A percentile compares a stretch with the other conserved stretches of the same genome.
Conservation (phyloP, 2,329 filamentous ascomycete species). For the Thielaviopsis punctulata region DNA sequence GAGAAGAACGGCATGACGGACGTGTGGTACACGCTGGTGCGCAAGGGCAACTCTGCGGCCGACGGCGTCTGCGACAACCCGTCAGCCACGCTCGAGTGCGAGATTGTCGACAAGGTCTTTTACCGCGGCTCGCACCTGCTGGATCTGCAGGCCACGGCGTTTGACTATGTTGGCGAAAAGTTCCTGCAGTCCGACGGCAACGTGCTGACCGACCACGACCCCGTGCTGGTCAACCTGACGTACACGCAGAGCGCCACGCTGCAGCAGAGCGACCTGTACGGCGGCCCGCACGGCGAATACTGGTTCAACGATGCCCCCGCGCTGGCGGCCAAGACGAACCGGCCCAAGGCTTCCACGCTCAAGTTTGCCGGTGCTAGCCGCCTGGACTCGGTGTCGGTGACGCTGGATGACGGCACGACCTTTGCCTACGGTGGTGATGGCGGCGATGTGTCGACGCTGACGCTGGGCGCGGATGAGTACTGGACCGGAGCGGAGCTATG, state of each 20-base stretch:
- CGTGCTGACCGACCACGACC: conserved; percentile 48
- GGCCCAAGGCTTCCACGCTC: conserved; percentile 22
- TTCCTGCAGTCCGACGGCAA: conserved; percentile 41
- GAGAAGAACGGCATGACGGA: conserved; percentile 36
- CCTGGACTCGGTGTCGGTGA: conserved; percentile 32
- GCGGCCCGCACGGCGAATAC: conserved; percentile 27
- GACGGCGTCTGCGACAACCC: conserved; percentile 41
- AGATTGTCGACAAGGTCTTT: conserved; percentile 51
- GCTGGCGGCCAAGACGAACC: conserved; percentile 18
- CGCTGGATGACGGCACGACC: conserved; percentile 28
- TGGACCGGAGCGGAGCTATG: conserved; percentile 33
- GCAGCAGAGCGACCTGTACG: conserved; percentile 28
- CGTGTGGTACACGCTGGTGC: conserved; percentile 39
- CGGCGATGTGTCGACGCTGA: conserved; percentile 26
- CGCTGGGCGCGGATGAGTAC: conserved; percentile 28
- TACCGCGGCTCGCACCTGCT: conserved; percentile 35
- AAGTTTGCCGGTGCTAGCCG: conserved; percentile 30
- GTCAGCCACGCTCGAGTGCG: conserved; percentile 34
- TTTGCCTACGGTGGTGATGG: conserved; percentile 37
- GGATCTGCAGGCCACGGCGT: conserved; percentile 28
- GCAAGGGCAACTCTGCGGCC: conserved; percentile 26
- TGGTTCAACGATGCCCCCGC: conserved; percentile 39
- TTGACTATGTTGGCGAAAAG: conserved; percentile 35
- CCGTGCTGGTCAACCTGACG: conserved; percentile 37
- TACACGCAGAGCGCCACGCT: conserved; percentile 23